Conservation (phyloP, 1,284 basidiomycete species). For the Mycena citricolor region DNA sequence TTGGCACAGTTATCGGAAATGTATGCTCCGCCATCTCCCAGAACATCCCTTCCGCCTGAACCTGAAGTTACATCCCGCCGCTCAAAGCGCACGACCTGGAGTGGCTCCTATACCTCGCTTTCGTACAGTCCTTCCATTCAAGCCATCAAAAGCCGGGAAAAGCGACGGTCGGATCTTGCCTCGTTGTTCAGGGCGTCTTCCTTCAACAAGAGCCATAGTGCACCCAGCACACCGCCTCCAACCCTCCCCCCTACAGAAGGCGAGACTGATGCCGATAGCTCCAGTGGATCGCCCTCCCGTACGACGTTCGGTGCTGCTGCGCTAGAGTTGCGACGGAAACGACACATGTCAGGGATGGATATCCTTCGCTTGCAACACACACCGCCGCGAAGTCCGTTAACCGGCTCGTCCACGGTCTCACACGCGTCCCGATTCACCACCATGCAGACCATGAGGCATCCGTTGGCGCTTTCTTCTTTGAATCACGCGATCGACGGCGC, state of each 20-base stretch:
- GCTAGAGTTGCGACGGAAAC: constrained; percentile 55
- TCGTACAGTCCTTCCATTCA: constrained; percentile 45
- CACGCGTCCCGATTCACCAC: constrained; percentile 58
- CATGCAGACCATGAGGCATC: constrained; percentile 59
- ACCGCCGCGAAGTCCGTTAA: constrained; percentile 32
- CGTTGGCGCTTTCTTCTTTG: constrained; percentile 62
- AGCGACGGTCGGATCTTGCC: constrained; percentile 55
- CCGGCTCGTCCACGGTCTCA: constrained; percentile 35
- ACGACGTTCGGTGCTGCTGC: constrained; percentile 61
- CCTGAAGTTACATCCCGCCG: constrained; percentile 4
- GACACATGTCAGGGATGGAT: constrained; percentile 50
- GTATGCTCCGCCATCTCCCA: constrained; percentile 77
- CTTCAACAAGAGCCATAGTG: constrained; percentile 37
- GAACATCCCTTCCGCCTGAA: constrained; percentile 22
- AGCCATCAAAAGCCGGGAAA: constrained; percentile 44
- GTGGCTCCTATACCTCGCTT: constrained; percentile 57
- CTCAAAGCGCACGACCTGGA: constrained; percentile 72
- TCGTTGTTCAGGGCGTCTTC: constrained; percentile 39
- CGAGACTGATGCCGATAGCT: too few relatives aligned
- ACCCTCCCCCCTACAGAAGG: too few relatives aligned
- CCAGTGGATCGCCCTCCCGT: too few relatives aligned
- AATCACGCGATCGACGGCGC: constrained; percentile 60
- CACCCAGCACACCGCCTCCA: constrained; percentile 46
- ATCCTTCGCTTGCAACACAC: constrained; percentile 37
- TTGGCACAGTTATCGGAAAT: constrained; percentile 75